These are phyloP conservation scores for Nadsonia fulvescens DNA, from an alignment of 805 yeast species.

Conservation along the genomic window DNA sequence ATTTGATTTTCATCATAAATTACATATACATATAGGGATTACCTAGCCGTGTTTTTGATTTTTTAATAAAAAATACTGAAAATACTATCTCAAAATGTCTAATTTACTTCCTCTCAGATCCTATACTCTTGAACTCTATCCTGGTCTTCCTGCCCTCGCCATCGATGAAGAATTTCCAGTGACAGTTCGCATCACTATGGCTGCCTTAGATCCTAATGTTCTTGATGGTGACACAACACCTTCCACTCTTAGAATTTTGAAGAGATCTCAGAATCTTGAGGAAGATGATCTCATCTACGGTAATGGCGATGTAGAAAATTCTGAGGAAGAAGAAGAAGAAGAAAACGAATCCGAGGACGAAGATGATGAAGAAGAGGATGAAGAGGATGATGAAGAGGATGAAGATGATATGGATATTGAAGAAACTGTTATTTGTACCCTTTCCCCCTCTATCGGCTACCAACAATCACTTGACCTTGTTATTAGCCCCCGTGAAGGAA, in stretches of 20 bases:
- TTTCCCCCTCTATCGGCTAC: conserved; percentile 59
- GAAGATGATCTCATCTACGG: conserved; percentile 14
- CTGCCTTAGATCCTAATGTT: conserved; percentile 78
- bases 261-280: conserved; percentile 31
- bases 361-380: conserved; percentile 31
- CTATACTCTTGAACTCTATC: conserved; percentile 67
- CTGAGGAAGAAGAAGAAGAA: conserved; percentile 12
- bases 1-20: too few relatives aligned
- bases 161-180: conserved; percentile 74
- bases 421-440: conserved; percentile 74
- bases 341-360: conserved; percentile 31
- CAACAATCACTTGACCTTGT: conserved; percentile 88
- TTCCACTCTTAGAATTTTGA: conserved; percentile 75
- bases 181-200: conserved; percentile 81
- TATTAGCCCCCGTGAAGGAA: conserved; percentile 85
- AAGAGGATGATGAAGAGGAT: conserved; percentile 37
- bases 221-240: conserved; percentile 51
- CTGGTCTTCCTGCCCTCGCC: conserved; percentile 78
- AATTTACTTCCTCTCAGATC: conserved; percentile 55
- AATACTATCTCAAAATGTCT: too few relatives aligned
- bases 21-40: too few relatives aligned
- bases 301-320: conserved; percentile 10
- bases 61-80: too few relatives aligned
- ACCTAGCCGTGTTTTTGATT: too few relatives aligned
- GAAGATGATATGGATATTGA: conserved; percentile 62